A percentile compares a stretch with the other conserved stretches of the same genome.
Evolutionary conservation across 2,329 filamentous ascomycete species (phyloP).

Genomic region (Cordyceps cateniannulata): DNA sequence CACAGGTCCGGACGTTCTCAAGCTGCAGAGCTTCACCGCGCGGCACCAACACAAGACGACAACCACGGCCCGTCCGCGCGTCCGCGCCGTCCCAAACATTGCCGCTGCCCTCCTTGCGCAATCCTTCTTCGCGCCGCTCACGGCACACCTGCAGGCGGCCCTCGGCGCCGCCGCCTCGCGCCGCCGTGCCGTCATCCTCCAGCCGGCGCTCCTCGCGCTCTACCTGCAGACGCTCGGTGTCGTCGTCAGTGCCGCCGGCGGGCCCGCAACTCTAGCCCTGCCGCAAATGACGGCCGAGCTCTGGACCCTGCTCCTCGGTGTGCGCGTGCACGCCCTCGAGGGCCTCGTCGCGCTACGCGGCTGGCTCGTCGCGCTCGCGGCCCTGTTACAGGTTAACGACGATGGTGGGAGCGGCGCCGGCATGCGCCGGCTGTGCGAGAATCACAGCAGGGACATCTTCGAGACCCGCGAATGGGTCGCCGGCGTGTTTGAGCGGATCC

Average conservation of each 20-base stretch:
- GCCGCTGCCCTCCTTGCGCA: slow-evolving; percentile 69
- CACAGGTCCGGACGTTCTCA: slow-evolving; percentile 76
- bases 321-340: slow-evolving; percentile 53
- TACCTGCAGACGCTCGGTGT: slow-evolving; percentile 84
- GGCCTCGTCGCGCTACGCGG: slow-evolving; percentile 59
- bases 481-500: slow-evolving; percentile 60
- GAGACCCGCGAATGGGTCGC: slow-evolving; percentile 86
- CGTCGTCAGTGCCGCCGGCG: slow-evolving; percentile 71
- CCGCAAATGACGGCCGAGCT: slow-evolving; percentile 78
- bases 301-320: slow-evolving; percentile 69
- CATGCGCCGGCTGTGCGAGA: slow-evolving; percentile 63
- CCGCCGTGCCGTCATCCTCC: slow-evolving; percentile 55
- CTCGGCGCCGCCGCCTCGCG: slow-evolving; percentile 34
- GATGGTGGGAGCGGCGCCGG: slow-evolving; percentile 40
- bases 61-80: slow-evolving; percentile 26
- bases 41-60: slow-evolving; percentile 28
- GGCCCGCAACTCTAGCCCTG: slow-evolving; percentile 65
- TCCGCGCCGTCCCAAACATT: slow-evolving; percentile 63
- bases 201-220: slow-evolving; percentile 68
- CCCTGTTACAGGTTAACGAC: slow-evolving; percentile 75
- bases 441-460: slow-evolving; percentile 68
- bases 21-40: slow-evolving; percentile 82
- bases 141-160: slow-evolving; percentile 69
- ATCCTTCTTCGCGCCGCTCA: slow-evolving; percentile 81
- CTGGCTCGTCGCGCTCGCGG: slow-evolving; percentile 71